These are phyloP conservation scores for Intubia oerlemansii DNA, from an alignment of 2,329 filamentous ascomycete genomes.

Conservation along the genomic window DNA sequence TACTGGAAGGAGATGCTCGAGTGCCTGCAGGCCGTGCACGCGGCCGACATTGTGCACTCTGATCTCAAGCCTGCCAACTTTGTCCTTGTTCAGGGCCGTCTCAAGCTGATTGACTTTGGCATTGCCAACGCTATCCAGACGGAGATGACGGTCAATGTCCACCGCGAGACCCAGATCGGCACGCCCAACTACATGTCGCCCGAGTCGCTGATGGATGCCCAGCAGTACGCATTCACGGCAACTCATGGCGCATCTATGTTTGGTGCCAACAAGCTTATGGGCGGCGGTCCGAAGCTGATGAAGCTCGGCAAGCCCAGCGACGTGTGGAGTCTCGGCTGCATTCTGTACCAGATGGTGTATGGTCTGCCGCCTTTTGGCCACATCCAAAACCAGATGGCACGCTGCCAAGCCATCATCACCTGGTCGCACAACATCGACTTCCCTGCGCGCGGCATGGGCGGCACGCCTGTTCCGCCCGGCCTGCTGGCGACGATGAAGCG, in stretches of 20 bases:
- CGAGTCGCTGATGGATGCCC: slow-evolving; percentile 77
- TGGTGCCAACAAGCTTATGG: slow-evolving; percentile 7
- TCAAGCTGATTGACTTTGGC: slow-evolving; percentile 96
- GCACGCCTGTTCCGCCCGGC: slow-evolving; percentile 32
- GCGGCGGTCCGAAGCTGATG: slow-evolving; percentile 48
- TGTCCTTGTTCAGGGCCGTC: slow-evolving; percentile 66
- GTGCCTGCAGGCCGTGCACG: slow-evolving; percentile 76
- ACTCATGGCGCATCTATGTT: slow-evolving; percentile 10
- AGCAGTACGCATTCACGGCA: slow-evolving; percentile 22
- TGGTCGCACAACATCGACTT: slow-evolving; percentile 54
- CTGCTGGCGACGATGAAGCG: slow-evolving; percentile 39
- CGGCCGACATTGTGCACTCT: slow-evolving; percentile 82
- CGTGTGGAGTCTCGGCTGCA: slow-evolving; percentile 90
- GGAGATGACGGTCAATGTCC: slow-evolving; percentile 91
- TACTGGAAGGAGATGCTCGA: slow-evolving; percentile 99
- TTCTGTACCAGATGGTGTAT: slow-evolving; percentile 95
- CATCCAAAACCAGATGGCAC: slow-evolving; percentile 67
- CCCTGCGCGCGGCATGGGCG: slow-evolving; percentile 46
- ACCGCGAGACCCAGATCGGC: slow-evolving; percentile 84
- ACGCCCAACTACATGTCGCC: slow-evolving; percentile 99
- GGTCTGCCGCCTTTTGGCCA: slow-evolving; percentile 91
- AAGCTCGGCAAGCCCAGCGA: slow-evolving; percentile 92
- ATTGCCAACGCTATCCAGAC: slow-evolving; percentile 94
- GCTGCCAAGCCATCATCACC: slow-evolving; percentile 74
- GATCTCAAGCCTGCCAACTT: slow-evolving; percentile 97